Evolutionary conservation across 306 rosid species (phyloP).

Genomic region (Hippophae gyantsensis): DNA sequence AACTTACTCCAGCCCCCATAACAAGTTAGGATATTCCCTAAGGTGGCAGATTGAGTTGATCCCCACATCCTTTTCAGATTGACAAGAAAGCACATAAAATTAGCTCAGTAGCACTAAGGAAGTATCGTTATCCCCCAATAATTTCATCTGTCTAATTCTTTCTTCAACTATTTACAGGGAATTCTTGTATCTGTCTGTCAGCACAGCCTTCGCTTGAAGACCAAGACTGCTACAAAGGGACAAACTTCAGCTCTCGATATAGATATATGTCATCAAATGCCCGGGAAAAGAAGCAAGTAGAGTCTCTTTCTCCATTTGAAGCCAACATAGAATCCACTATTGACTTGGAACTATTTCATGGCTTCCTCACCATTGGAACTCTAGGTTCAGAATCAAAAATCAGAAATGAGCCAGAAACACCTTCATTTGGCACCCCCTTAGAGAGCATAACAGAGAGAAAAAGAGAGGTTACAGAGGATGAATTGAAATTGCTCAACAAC

Average conservation of each 20-base stretch:
- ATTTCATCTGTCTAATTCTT: constrained; percentile 19
- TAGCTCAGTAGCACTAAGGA: constrained; percentile 11
- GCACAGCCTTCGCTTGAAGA: constrained; percentile 47
- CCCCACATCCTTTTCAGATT: constrained; percentile 16
- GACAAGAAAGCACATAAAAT: constrained; percentile 15
- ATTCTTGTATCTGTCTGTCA: constrained; percentile 49
- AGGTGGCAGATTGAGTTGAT: constrained; percentile 13
- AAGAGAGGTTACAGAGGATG: constrained; percentile 54
- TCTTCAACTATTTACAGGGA: constrained; percentile 49
- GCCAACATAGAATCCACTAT: constrained; percentile 25
- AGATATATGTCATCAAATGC: constrained; percentile 29
- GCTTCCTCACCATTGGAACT: constrained; percentile 91
- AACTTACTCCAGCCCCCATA: not conserved
- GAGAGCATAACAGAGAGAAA: constrained; percentile 37
- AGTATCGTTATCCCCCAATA: constrained; percentile 15
- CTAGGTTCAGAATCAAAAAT: constrained; percentile 49
- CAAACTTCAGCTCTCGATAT: constrained; percentile 29
- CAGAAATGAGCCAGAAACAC: constrained; percentile 56
- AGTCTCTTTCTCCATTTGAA: constrained; percentile 25
- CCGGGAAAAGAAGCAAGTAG: constrained; percentile 32
- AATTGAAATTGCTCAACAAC: constrained; percentile 53
- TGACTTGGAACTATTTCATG: constrained; percentile 60
- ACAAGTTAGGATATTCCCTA: not conserved
- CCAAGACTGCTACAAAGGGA: constrained; percentile 36
- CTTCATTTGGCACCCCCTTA: constrained; percentile 57